Evolutionary conservation across 352 stramenopile species (phyloP).

Genomic region (Phytophthora sp.): DNA sequence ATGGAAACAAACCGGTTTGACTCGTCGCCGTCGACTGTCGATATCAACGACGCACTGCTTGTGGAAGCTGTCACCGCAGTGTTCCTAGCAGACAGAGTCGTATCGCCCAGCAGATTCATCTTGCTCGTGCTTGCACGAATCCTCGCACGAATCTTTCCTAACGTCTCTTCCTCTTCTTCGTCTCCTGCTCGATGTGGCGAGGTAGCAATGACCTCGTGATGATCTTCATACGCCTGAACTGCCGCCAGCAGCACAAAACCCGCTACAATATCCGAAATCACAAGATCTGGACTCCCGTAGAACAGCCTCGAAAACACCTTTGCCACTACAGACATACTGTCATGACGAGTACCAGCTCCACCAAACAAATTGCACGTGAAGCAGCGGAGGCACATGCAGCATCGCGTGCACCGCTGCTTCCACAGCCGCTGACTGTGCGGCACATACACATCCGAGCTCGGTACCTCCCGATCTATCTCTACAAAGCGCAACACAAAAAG

Average conservation of each 20-base stretch:
- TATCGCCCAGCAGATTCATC: slow-evolving; percentile 18
- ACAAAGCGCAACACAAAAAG: slow-evolving; percentile 15
- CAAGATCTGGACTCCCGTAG: slow-evolving; percentile 86
- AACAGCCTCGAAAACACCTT: slow-evolving; percentile 87
- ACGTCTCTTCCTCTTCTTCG: slow-evolving; percentile 50
- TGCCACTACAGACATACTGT: slow-evolving; percentile 89
- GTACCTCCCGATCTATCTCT: slow-evolving; percentile 66
- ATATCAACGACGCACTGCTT: slow-evolving; percentile 20
- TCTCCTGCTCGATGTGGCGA: slow-evolving; percentile 36
- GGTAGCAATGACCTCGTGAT: slow-evolving; percentile 41
- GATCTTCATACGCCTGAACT: slow-evolving; percentile 81
- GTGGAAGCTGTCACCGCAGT: slow-evolving; percentile 1
- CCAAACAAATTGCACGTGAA: slow-evolving; percentile 90
- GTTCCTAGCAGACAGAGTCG: not conserved
- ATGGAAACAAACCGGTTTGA: slow-evolving; percentile 55
- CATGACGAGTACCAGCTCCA: slow-evolving; percentile 79
- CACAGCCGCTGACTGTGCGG: slow-evolving; percentile 73
- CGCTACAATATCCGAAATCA: slow-evolving; percentile 88
- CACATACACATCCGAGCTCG: slow-evolving; percentile 84
- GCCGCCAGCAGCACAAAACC: slow-evolving; percentile 84
- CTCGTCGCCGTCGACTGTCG: slow-evolving; percentile 28
- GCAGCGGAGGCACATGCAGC: slow-evolving; percentile 81
- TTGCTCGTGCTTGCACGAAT: slow-evolving; percentile 40
- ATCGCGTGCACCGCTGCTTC: slow-evolving; percentile 79
- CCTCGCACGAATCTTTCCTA: slow-evolving; percentile 57